A percentile compares a stretch with the other conserved stretches of the same genome.
Conservation (phyloP, 768 basidiomycete genomes). For the Suillus plorans region DNA sequence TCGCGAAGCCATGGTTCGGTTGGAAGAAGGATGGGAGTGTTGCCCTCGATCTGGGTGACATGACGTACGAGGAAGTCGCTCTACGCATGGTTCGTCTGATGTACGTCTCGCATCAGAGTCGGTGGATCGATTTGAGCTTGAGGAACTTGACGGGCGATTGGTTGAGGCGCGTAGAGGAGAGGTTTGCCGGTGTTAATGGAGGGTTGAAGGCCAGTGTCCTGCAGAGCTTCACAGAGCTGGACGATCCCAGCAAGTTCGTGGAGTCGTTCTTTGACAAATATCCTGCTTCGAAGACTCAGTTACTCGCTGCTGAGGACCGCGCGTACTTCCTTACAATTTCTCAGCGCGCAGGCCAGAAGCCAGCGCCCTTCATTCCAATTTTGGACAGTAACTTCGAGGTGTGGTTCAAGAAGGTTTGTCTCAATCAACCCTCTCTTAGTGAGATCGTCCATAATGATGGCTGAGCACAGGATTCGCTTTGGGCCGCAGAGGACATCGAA, state of each 20-base stretch:
- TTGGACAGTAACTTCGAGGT: constrained; percentile 92
- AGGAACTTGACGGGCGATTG: constrained; percentile 96
- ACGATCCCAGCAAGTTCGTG: constrained; percentile 79
- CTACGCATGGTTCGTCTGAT: constrained; percentile 90
- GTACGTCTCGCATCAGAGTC: constrained; percentile 87
- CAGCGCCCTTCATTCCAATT: constrained; percentile 96
- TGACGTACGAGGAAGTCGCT: constrained; percentile 98
- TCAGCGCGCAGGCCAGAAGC: constrained; percentile 96
- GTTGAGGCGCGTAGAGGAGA: constrained; percentile 93
- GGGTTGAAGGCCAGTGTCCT: constrained; percentile 81
- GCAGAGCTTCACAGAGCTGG: constrained; percentile 78
- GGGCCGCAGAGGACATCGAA: constrained; percentile 98
- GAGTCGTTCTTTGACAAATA: constrained; percentile 84
- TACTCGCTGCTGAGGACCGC: constrained; percentile 90
- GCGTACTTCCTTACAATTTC: constrained; percentile 96
- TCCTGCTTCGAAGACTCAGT: constrained; percentile 76
- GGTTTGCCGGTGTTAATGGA: constrained; percentile 88
- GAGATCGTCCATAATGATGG: constrained; percentile 8
- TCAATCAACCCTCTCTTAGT: background rate
- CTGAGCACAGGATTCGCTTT: constrained; percentile 80
- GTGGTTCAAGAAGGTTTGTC: constrained; percentile 97
- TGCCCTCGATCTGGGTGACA: constrained; percentile 85
- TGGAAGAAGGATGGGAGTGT: constrained; percentile 90
- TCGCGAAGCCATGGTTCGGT: constrained; percentile 96
- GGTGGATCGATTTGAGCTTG: constrained; percentile 92